phyloP scores from a whole-genome alignment of 169 alveolate species.

The Blepharisma undulans region DNA sequence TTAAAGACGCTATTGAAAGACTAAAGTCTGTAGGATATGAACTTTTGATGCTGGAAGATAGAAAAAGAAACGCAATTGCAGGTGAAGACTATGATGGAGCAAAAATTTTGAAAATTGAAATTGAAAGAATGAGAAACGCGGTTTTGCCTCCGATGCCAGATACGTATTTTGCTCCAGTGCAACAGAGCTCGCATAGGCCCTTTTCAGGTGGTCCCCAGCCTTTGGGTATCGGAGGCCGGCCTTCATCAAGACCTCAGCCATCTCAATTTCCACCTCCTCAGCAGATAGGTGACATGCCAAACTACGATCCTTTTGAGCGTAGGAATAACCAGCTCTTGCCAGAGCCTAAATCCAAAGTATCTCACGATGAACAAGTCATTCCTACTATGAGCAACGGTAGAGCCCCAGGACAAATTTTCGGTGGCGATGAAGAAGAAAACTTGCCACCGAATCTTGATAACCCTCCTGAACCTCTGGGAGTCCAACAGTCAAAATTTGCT shows the following conservation, averaged over 20 bases:
- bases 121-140: constrained; percentile 80
- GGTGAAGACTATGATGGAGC: constrained; percentile 89
- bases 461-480: constrained; percentile 23
- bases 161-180: background rate
- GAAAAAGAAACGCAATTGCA: constrained; percentile 81
- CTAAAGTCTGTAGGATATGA: constrained; percentile 74
- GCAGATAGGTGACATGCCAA: background rate
- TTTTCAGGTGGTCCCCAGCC: background rate
- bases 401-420: background rate
- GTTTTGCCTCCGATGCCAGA: constrained; percentile 50
- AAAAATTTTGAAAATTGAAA: constrained; percentile 80
- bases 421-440: constrained; percentile 40
- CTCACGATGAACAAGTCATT: constrained; percentile 55
- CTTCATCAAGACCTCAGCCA: background rate
- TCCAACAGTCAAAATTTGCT: constrained; percentile 48
- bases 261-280: background rate
- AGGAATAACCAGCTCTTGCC: background rate
- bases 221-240: background rate
- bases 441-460: background rate
- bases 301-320: background rate
- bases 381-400: constrained; percentile 47
- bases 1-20: constrained; percentile 81
- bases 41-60: constrained; percentile 78
- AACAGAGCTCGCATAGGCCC: background rate
- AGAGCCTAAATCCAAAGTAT: background rate